These are phyloP conservation scores for Puccinia coronata DNA, from an alignment of 1,284 basidiomycete genomes.

Conservation along the genomic window DNA sequence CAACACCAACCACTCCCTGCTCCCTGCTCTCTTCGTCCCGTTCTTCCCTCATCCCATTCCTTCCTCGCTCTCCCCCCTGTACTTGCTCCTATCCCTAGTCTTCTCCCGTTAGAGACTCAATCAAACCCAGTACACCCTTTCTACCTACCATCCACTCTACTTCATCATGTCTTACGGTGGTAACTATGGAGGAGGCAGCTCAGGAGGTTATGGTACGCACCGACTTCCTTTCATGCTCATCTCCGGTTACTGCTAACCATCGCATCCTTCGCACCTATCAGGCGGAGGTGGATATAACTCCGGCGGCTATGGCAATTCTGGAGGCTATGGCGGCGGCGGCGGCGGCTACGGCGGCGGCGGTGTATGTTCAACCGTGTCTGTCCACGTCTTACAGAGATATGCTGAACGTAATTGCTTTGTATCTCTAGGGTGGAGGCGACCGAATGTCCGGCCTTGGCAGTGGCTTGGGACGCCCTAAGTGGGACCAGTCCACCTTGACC, in stretches of 20 bases:
- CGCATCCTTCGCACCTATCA: not conserved
- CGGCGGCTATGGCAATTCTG: conserved; percentile 38
- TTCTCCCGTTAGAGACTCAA: too few relatives aligned
- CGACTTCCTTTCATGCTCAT: too few relatives aligned
- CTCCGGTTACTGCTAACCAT: not conserved
- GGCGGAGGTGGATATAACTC: conserved; percentile 9
- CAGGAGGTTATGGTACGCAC: conserved; percentile 22
- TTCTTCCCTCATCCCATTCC: too few relatives aligned
- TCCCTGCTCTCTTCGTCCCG: too few relatives aligned
- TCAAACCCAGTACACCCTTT: too few relatives aligned
- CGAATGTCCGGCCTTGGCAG: conserved; percentile 82
- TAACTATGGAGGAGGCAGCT: conserved; percentile 32
- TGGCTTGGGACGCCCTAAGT: conserved; percentile 80
- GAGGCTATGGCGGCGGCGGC: conserved; percentile 50
- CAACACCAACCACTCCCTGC: too few relatives aligned
- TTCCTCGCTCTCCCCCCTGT: too few relatives aligned
- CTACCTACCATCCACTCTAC: not conserved
- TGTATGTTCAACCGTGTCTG: conserved; percentile 31
- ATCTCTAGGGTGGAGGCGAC: conserved; percentile 65
- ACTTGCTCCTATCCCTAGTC: too few relatives aligned
- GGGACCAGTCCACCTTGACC: conserved; percentile 70
- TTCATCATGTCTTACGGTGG: conserved; percentile 47
- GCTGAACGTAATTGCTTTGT: conserved; percentile 27
- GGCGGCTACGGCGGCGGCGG: conserved; percentile 50
- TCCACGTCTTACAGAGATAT: not conserved